These are phyloP conservation scores for Fusarium stilboides DNA, from an alignment of 2,329 filamentous ascomycete species.

Conservation along the genomic window DNA sequence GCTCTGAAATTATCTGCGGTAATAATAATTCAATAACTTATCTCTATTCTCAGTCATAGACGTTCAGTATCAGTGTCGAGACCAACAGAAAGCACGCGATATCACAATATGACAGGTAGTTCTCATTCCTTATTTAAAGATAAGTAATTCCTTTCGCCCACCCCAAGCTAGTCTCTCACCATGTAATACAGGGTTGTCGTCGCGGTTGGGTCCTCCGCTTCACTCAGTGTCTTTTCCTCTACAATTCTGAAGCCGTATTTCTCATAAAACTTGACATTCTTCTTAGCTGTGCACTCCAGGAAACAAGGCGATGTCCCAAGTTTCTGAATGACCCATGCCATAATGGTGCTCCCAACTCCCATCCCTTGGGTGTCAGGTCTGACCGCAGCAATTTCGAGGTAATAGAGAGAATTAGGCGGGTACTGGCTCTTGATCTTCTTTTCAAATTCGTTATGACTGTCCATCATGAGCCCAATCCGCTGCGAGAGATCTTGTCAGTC, in stretches of 20 bases:
- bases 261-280: not conserved
- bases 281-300: not conserved
- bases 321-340: not conserved
- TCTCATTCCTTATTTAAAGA: too few species aligned
- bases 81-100: too few species aligned
- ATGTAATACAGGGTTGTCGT: conserved; percentile 1
- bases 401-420: not conserved
- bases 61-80: too few species aligned
- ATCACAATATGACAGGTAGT: too few species aligned
- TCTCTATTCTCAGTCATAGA: too few species aligned
- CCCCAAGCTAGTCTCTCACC: not conserved
- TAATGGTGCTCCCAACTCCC: not conserved
- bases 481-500: not conserved
- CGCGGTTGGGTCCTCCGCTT: not conserved
- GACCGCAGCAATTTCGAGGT: not conserved
- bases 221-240: not conserved
- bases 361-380: not conserved
- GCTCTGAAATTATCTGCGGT: too few species aligned
- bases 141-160: too few species aligned
- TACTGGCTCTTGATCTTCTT: not conserved
- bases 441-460: not conserved
- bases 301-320: not conserved
- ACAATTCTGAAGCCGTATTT: conserved; percentile 1
- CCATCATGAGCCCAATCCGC: not conserved
- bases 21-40: too few species aligned